These are phyloP conservation scores for Candida qinlingensis DNA, from an alignment of 805 yeast species.

Conservation along the genomic window DNA sequence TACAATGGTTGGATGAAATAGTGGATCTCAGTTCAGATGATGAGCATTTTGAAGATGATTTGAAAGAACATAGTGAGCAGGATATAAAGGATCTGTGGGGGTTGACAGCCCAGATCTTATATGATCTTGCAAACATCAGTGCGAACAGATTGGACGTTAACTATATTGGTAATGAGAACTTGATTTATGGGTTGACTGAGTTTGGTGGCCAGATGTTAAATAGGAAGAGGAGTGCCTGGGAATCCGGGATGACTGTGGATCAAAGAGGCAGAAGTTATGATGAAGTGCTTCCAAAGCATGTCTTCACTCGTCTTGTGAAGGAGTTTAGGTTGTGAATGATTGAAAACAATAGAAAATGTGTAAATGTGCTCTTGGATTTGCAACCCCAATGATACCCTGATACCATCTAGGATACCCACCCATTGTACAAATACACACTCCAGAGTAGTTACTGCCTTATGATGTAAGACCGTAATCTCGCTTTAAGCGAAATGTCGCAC, in stretches of 20 bases:
- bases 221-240: constrained; percentile 46
- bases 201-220: constrained; percentile 49
- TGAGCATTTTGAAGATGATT: constrained; percentile 27
- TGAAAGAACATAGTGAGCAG: constrained; percentile 28
- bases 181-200: constrained; percentile 51
- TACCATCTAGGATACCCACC: neutral
- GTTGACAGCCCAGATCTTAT: constrained; percentile 71
- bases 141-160: constrained; percentile 28
- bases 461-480: neutral
- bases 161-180: constrained; percentile 58
- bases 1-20: constrained; percentile 56
- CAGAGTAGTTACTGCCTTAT: neutral
- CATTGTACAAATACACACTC: neutral
- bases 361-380: no score
- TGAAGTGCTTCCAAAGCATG: constrained; percentile 29
- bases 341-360: neutral
- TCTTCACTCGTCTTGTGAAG: constrained; percentile 14
- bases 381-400: no score
- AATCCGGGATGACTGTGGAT: constrained; percentile 44
- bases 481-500: neutral
- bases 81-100: constrained; percentile 77
- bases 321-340: constrained; percentile 14
- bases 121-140: constrained; percentile 57
- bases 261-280: constrained; percentile 23
- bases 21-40: constrained; percentile 56